Conservation (phyloP, 129 eudicot genomes). For the Scalesia atractyloides region DNA sequence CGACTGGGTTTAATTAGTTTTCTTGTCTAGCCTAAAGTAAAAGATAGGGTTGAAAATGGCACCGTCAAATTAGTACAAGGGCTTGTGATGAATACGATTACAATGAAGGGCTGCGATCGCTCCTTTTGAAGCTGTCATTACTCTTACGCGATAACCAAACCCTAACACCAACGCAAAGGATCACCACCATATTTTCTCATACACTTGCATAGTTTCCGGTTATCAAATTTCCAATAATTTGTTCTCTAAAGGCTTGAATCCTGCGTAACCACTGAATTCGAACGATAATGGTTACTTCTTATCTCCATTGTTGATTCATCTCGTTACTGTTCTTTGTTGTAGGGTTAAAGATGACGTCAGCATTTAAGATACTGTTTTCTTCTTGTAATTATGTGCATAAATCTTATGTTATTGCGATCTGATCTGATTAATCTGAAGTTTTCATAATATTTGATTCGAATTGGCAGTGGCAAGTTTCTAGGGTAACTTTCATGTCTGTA, state of each 20-base stretch:
- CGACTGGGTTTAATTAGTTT: too few relatives aligned
- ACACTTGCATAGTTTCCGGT: not conserved
- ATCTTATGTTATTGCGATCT: conserved; percentile 24
- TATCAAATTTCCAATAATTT: not conserved
- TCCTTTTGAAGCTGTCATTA: not conserved
- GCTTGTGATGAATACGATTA: not conserved
- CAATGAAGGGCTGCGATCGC: conserved; percentile 21
- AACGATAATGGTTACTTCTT: conserved; percentile 35
- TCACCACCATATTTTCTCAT: conserved; percentile 19
- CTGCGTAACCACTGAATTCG: conserved; percentile 13
- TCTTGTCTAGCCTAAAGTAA: too few relatives aligned
- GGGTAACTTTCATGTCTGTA: not conserved
- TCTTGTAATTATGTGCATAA: not conserved
- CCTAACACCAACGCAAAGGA: conserved; percentile 26
- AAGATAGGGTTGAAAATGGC: conserved; percentile 2
- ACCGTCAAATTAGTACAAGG: conserved; percentile 14
- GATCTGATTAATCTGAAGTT: conserved; percentile 21
- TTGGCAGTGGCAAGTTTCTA: not conserved
- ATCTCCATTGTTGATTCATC: not conserved
- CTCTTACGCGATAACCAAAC: conserved; percentile 17
- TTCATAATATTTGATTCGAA: not conserved
- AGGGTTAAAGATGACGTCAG: not conserved
- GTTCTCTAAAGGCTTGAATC: conserved; percentile 2
- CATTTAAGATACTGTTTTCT: not conserved
- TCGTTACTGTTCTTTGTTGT: conserved; percentile 2